Evolutionary conservation across 176 grass and related monocot species (phyloP), one percentile per base, ranked within the genome.

Genomic region (Eremochloa ophiuroides): DNA sequence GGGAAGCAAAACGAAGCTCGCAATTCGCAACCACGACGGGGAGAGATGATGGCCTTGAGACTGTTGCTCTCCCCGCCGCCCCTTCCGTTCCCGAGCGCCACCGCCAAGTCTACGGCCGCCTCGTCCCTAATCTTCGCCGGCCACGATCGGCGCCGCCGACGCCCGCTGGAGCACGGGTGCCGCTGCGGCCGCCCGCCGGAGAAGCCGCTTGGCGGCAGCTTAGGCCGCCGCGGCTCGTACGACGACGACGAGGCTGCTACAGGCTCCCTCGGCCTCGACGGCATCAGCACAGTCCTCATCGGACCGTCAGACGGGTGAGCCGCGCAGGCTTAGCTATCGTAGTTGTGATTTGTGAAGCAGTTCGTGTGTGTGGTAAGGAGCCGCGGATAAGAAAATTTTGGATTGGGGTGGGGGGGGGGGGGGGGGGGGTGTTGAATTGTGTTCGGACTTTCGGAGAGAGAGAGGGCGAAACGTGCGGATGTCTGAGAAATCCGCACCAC

Each of bases 301-400:
- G 26, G 83, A 51, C 28, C 50, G 22, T 39, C 29, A 35, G 8
- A 26, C 62, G 13, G 85, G 94, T 97, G 85, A 92, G 85, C 62
- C 26, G 26, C 74, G 42, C 46, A 29, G 18, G 8, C 14, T 74
- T 86, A 70, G 12, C 26, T 82, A 53, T 22, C 16, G 7, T 50
- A 48, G 10, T 63, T 75, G 3, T 14, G 17, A 48, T 9, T 63
- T 75, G 3, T 14, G 17, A 7, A 6, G 27, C 15, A 62, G 50
- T 74, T 86, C 33, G 79, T 28, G 66, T 40, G 55, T 29, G 35
- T 56, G 42, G 58, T 83, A 37, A 38, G 37, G 60, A 50, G 15
- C 68, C 3, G 7, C 30, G 75, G 7, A 30, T 41, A 38, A 37
- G 10, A 50, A 51, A 69, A 14, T n/a, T 79, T 17, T 43, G 46